Base-by-base conservation (phyloP, 2,329 filamentous ascomycete species). In the Aspergillus sergii region DNA sequence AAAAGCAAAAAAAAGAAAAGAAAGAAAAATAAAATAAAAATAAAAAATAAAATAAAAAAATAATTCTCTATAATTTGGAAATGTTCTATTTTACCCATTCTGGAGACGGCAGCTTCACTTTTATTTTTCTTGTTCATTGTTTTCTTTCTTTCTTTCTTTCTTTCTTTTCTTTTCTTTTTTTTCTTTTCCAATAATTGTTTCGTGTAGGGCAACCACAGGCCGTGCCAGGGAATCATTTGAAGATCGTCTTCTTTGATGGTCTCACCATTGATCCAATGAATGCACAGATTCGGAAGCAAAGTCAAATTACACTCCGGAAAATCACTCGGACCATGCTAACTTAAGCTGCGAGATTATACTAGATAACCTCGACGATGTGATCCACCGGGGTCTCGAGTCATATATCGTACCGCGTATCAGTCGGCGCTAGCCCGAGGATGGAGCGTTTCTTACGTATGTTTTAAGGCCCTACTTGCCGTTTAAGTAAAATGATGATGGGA, bases 271-370 rank as follows among this genome's bases (percentile, higher is more conserved):
- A 39, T 26, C 51, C 32, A 55, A 55, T 55, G 21, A 21, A 16
- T 19, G 16, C 6, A 55, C 9, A n/a, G 30, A 19, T 21, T 55
- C 51, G 32, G 51, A 28, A 55, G 32, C 21, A 55, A 55, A 55
- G 51, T 55, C 51, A 55, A 55, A 55, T 55, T 55, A 55, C 51
- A 55, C 51, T 55, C 32, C 12, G 32, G 51, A 39, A 55, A 55
- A 36, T 55, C 51, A 55, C 51, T 55, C 51, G 51, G 51, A 39
- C 51, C 51, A 55, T 23, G 23, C 51, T 36, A 55, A 55, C 51
- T 55, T 55, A 55, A 55, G 51, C 51, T 55, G 51, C 51, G 23
- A 55, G 51, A 55, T 55, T 55, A 55, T 55, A 55, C 32, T 39
- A 55, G 51, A 55, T 55, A 55, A 55, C 51, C 51, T 55, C 34